phyloP scores from a whole-genome alignment of 768 basidiomycete species.

The Calocera cornea region DNA sequence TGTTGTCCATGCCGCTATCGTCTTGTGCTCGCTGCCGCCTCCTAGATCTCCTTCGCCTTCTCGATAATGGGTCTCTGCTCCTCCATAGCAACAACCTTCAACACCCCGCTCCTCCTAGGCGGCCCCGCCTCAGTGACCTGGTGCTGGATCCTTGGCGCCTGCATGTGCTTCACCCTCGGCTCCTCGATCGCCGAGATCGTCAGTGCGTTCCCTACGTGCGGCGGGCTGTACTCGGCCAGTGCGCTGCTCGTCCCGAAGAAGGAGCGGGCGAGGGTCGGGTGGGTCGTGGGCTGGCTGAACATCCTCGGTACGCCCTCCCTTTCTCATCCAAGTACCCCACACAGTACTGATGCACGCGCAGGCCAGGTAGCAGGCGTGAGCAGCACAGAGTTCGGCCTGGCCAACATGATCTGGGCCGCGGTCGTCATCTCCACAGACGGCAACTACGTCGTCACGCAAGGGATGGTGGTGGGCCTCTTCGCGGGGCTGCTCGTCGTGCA shows the following conservation, averaged over 20 bases:
- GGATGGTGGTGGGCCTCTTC: constrained; percentile 69
- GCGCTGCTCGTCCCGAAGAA: constrained; percentile 11
- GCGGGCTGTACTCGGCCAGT: constrained; percentile 17
- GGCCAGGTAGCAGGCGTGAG: constrained; percentile 76
- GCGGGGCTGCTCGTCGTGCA: constrained; percentile 62
- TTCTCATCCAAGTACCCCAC: not conserved
- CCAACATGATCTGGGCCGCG: constrained; percentile 70
- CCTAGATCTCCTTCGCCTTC: constrained; percentile 59
- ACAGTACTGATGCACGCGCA: constrained; percentile 30
- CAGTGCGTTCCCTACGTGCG: constrained; percentile 17
- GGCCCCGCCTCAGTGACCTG: constrained; percentile 58
- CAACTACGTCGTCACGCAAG: constrained; percentile 22
- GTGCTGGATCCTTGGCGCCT: constrained; percentile 49
- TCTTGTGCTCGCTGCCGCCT: too few relatives aligned
- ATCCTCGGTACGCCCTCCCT: constrained; percentile 40
- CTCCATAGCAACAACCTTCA: constrained; percentile 64
- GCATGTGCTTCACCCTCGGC: constrained; percentile 20
- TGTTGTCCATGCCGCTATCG: not conserved
- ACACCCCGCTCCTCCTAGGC: constrained; percentile 54
- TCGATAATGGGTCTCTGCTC: constrained; percentile 74
- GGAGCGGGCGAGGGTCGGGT: constrained; percentile 14
- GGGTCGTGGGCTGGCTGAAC: constrained; percentile 67
- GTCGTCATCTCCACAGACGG: constrained; percentile 43
- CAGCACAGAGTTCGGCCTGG: constrained; percentile 45
- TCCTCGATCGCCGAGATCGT: constrained; percentile 20